These are phyloP conservation scores for Lolium perenne DNA, from an alignment of 176 grass and related monocot species.

Conservation along the genomic window DNA sequence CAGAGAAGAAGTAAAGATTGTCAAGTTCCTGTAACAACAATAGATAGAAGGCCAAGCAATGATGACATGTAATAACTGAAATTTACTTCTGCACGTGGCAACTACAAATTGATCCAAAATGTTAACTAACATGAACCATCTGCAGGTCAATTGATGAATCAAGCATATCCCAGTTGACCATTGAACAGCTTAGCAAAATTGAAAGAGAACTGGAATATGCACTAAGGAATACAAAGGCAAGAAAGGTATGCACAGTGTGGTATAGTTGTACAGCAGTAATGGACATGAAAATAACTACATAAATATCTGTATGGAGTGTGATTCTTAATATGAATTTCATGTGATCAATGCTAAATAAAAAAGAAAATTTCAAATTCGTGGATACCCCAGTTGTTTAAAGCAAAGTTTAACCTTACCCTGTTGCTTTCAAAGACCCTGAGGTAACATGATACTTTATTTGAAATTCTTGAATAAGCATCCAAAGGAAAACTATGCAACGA, in stretches of 20 bases:
- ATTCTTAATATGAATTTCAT: neutral
- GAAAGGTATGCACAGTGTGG: slow-evolving; percentile 1
- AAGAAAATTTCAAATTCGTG: neutral
- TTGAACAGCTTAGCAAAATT: slow-evolving; percentile 22
- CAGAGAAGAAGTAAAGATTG: slow-evolving; percentile 22
- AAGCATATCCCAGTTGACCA: slow-evolving; percentile 23
- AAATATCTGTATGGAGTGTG: neutral
- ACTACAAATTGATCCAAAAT: neutral
- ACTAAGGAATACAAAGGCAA: slow-evolving; percentile 25
- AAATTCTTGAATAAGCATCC: neutral
- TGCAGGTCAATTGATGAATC: slow-evolving; percentile 42
- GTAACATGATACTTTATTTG: neutral
- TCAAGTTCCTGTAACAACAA: neutral
- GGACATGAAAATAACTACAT: neutral
- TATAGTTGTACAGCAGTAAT: neutral
- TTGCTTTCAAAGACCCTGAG: neutral
- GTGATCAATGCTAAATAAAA: neutral
- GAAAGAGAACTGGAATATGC: slow-evolving; percentile 27
- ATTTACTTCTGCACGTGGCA: neutral
- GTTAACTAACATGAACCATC: slow-evolving; percentile 10
- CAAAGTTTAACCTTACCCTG: neutral
- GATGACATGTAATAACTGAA: slow-evolving; percentile 13
- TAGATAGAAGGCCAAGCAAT: neutral
- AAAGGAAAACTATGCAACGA: slow-evolving; percentile 6
- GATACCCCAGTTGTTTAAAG: neutral